Percentiles rank a stretch among this genome's conserved stretches.
Conservation (phyloP, 1,284 basidiomycete genomes). For the Pseudozyma sp. region DNA sequence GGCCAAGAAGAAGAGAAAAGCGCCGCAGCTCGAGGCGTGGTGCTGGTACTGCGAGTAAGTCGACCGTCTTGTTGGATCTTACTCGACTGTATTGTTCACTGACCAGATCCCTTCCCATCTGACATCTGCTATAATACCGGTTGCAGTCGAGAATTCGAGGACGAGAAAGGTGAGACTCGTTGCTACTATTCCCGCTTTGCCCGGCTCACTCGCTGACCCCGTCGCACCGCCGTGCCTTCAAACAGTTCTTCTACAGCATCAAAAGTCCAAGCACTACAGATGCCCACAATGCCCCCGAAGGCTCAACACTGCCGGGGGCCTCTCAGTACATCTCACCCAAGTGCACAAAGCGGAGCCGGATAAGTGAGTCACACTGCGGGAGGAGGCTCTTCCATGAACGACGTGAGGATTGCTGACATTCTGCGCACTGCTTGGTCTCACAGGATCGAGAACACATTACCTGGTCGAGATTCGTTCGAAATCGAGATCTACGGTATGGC, state of each 20-base stretch:
- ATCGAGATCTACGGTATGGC: slow-evolving; percentile 99
- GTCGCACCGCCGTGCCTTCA: too few relatives aligned
- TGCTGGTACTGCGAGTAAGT: slow-evolving; percentile 99
- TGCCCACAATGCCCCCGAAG: slow-evolving; percentile 94
- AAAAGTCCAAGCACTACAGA: slow-evolving; percentile 99
- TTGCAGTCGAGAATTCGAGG: slow-evolving; percentile 66
- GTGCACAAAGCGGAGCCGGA: slow-evolving; percentile 98
- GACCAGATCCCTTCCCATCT: not conserved
- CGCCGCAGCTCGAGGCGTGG: slow-evolving; percentile 74
- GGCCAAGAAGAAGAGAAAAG: slow-evolving; percentile 68
- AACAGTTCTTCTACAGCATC: slow-evolving; percentile 94
- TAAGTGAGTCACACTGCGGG: slow-evolving; percentile 74
- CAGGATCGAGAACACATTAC: slow-evolving; percentile 94
- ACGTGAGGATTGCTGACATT: not conserved
- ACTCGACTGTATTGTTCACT: not conserved
- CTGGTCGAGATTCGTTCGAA: slow-evolving; percentile 95
- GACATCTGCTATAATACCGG: not conserved
- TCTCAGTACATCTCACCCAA: slow-evolving; percentile 98
- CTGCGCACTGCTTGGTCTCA: slow-evolving; percentile 33
- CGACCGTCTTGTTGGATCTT: too few relatives aligned
- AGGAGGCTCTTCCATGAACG: not conserved
- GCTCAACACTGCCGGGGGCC: slow-evolving; percentile 94
- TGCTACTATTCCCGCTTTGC: too few relatives aligned
- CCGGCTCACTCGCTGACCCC: not conserved
- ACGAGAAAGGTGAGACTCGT: slow-evolving; percentile 60